Evolutionary conservation across 306 rosid species (phyloP).

Genomic region (Cicer yamashitae): DNA sequence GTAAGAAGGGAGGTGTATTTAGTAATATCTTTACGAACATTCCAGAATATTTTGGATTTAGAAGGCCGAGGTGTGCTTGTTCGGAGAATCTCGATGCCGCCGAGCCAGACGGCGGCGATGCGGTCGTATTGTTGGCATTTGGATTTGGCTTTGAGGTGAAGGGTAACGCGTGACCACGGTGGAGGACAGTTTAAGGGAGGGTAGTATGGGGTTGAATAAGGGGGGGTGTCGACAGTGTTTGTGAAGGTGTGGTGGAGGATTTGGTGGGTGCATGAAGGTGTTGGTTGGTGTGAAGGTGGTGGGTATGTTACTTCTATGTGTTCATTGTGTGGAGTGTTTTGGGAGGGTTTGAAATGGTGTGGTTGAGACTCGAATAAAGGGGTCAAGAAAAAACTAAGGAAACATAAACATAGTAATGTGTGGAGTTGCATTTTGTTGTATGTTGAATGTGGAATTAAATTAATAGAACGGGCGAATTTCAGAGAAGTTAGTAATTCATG

Average conservation of each 20-base stretch:
- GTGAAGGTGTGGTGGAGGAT: constrained; percentile 71
- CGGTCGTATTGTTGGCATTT: constrained; percentile 85
- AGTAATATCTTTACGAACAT: constrained; percentile 72
- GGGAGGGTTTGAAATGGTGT: constrained; percentile 46
- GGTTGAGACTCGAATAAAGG: constrained; percentile 49
- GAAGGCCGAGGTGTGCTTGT: constrained; percentile 86
- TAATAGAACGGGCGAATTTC: neutral
- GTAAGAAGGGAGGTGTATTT: constrained; percentile 65
- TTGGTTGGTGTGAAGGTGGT: constrained; percentile 49
- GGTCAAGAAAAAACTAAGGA: constrained; percentile 28
- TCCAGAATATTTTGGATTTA: constrained; percentile 66
- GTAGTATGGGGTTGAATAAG: constrained; percentile 61
- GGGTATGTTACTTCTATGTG: constrained; percentile 72
- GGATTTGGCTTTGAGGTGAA: constrained; percentile 60
- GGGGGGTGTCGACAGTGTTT: constrained; percentile 70
- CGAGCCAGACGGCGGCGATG: constrained; percentile 78
- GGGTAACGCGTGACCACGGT: constrained; percentile 67
- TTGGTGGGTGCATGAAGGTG: constrained; percentile 61
- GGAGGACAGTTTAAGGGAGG: constrained; percentile 64
- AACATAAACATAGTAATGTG: constrained; percentile 20
- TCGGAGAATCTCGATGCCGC: constrained; percentile 76
- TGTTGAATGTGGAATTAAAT: neutral
- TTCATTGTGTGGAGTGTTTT: constrained; percentile 22
- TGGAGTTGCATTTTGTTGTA: constrained; percentile 33
- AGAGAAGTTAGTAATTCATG: neutral